Evolutionary conservation across 148 eudicot genomes (phyloP).

Genomic region (Tetragonia tetragonoides): DNA sequence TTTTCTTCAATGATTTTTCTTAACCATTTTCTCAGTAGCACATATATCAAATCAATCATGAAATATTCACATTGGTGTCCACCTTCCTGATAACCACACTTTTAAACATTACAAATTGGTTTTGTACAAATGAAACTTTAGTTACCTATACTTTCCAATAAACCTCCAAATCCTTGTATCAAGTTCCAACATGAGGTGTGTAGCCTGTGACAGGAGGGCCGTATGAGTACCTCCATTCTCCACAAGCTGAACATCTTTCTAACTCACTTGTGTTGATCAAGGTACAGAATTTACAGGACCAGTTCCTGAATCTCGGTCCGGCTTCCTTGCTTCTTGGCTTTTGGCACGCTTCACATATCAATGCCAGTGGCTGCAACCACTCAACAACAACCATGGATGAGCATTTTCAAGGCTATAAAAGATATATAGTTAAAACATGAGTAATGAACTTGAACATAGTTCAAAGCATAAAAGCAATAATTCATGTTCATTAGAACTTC

Average conservation of each 20-base stretch:
- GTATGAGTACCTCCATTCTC: conserved; percentile 76
- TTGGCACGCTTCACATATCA: conserved; percentile 60
- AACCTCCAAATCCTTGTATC: conserved; percentile 3
- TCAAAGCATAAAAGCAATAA: neutral
- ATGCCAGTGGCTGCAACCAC: conserved; percentile 67
- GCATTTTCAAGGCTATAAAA: neutral
- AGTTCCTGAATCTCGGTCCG: conserved; percentile 29
- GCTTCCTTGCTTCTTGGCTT: conserved; percentile 47
- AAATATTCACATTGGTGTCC: too few species aligned
- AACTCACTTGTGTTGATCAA: conserved; percentile 50
- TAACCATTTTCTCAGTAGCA: too few species aligned
- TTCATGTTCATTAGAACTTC: too few species aligned
- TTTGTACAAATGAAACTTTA: neutral
- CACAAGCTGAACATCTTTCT: conserved; percentile 75
- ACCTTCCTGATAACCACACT: too few species aligned
- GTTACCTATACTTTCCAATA: neutral
- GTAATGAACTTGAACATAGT: neutral
- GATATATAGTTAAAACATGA: neutral
- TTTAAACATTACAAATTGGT: neutral
- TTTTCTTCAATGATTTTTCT: too few species aligned
- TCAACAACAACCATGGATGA: conserved; percentile 8
- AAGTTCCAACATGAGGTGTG: conserved; percentile 62
- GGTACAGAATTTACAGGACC: conserved; percentile 91
- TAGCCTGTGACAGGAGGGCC: conserved; percentile 55
- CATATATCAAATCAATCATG: too few species aligned